phyloP scores from a whole-genome alignment of 179 eudicot species.

The Corrigiola litoralis region DNA sequence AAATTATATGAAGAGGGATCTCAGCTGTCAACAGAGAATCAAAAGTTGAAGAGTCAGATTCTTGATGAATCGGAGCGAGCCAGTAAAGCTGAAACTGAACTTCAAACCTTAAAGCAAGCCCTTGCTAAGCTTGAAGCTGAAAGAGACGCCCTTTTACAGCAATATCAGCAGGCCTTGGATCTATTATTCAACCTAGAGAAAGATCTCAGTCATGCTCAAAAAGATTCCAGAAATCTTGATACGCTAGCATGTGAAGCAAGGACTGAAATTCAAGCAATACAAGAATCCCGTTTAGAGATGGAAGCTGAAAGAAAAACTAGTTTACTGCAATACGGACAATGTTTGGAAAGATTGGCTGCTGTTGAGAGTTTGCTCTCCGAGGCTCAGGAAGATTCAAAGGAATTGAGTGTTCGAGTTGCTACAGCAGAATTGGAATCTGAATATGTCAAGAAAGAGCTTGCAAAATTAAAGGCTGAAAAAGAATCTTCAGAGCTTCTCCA shows the following conservation, averaged over 20 bases:
- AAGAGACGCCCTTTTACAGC: constrained; percentile 47
- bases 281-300: constrained; percentile 42
- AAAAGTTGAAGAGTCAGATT: constrained; percentile 36
- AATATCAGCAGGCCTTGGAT: constrained; percentile 43
- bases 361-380: constrained; percentile 39
- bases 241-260: constrained; percentile 43
- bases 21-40: constrained; percentile 37
- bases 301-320: constrained; percentile 57
- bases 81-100: constrained; percentile 50
- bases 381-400: constrained; percentile 36
- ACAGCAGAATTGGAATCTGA: constrained; percentile 44
- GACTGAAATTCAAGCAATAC: constrained; percentile 48
- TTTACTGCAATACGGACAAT: constrained; percentile 34
- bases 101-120: constrained; percentile 44
- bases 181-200: constrained; percentile 53
- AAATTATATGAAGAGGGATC: constrained; percentile 11
- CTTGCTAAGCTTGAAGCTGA: constrained; percentile 54
- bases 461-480: constrained; percentile 47
- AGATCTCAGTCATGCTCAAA: constrained; percentile 47
- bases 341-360: constrained; percentile 41
- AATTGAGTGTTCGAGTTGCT: constrained; percentile 30
- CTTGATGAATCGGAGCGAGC: constrained; percentile 49
- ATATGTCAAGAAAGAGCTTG: constrained; percentile 41
- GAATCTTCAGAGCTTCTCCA: constrained; percentile 42
- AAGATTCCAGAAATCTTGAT: constrained; percentile 37